Percentiles rank a stretch among this genome's conserved stretches.
These are phyloP conservation scores for Ilyonectria mors-panacis DNA, from an alignment of 2,329 filamentous ascomycete genomes.

Conservation along the genomic window DNA sequence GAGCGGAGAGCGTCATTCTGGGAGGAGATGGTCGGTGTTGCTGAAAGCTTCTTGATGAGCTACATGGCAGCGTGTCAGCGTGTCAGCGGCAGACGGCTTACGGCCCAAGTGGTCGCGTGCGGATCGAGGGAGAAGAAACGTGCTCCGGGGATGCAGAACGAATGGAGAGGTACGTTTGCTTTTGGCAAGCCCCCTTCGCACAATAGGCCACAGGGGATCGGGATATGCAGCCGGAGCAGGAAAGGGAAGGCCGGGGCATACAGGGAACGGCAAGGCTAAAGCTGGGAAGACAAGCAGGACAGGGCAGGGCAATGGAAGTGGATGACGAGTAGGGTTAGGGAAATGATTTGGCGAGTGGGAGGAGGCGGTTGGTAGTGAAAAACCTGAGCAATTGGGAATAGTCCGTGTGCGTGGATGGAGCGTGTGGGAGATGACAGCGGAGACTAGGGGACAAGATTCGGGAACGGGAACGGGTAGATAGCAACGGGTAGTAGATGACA, in stretches of 20 bases:
- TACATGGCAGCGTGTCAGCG: conserved; percentile 58
- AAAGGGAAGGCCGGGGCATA: conserved; percentile 23
- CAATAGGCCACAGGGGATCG: conserved; percentile 28
- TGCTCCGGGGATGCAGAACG: conserved; percentile 34
- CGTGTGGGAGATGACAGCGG: conserved; percentile 44
- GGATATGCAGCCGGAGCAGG: conserved; percentile 33
- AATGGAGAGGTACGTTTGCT: conserved; percentile 42
- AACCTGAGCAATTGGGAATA: conserved; percentile 18
- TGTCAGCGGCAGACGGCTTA: conserved; percentile 41
- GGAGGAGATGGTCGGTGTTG: conserved; percentile 86
- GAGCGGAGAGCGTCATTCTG: conserved; percentile 75
- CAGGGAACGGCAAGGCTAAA: background rate
- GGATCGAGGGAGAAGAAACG: conserved; percentile 38
- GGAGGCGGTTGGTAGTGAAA: conserved; percentile 23
- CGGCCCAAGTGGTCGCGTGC: conserved; percentile 34
- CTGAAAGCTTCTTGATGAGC: conserved; percentile 98
- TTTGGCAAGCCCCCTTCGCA: conserved; percentile 39
- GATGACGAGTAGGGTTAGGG: conserved; percentile 5
- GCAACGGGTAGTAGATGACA: conserved; percentile 11
- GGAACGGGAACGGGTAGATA: conserved; percentile 16
- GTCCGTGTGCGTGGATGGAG: conserved; percentile 14
- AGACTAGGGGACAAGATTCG: conserved; percentile 30
- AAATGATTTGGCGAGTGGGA: conserved; percentile 6
- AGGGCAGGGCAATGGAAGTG: conserved; percentile 4
- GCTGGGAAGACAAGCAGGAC: conserved; percentile 4